Conservation (phyloP, 495 filamentous ascomycete genomes). For the Halenospora varia region DNA sequence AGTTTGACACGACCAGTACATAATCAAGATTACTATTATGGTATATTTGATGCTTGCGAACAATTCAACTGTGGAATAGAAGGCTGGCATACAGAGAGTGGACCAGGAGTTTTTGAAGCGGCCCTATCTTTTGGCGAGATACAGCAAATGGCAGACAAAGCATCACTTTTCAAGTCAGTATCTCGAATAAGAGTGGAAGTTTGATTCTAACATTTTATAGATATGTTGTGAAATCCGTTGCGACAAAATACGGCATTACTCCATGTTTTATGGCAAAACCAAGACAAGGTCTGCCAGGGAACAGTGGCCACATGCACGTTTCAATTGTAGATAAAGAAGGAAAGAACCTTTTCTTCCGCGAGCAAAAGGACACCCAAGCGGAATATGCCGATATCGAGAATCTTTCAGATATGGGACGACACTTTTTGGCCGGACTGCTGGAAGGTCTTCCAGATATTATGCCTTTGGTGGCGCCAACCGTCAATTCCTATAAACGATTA, state of each 20-base stretch:
- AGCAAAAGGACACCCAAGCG: slow-evolving; percentile 61
- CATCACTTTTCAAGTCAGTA: slow-evolving; percentile 82
- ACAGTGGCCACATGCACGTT: slow-evolving; percentile 92
- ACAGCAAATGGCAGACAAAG: slow-evolving; percentile 83
- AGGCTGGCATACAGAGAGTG: slow-evolving; percentile 96
- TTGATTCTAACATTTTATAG: slow-evolving; percentile 28
- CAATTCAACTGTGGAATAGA: slow-evolving; percentile 82
- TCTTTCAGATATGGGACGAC: slow-evolving; percentile 83
- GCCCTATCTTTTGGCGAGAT: slow-evolving; percentile 86
- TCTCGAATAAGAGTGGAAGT: not conserved
- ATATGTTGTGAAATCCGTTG: slow-evolving; percentile 82
- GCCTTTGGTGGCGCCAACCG: slow-evolving; percentile 88
- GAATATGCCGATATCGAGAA: slow-evolving; percentile 69
- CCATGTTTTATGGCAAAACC: slow-evolving; percentile 99
- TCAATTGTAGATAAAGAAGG: slow-evolving; percentile 67
- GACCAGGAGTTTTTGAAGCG: slow-evolving; percentile 94
- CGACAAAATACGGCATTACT: slow-evolving; percentile 81
- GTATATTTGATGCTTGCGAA: slow-evolving; percentile 78
- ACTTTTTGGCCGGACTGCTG: slow-evolving; percentile 88
- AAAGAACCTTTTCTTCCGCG: slow-evolving; percentile 78
- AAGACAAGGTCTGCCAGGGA: slow-evolving; percentile 81
- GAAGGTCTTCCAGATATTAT: slow-evolving; percentile 91
- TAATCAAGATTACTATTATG: slow-evolving; percentile 93
- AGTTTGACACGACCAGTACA: slow-evolving; percentile 87
- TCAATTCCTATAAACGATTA: slow-evolving; percentile 96